These are phyloP conservation scores for Jaapia argillacea DNA, from an alignment of 768 basidiomycete species.

Conservation along the genomic window DNA sequence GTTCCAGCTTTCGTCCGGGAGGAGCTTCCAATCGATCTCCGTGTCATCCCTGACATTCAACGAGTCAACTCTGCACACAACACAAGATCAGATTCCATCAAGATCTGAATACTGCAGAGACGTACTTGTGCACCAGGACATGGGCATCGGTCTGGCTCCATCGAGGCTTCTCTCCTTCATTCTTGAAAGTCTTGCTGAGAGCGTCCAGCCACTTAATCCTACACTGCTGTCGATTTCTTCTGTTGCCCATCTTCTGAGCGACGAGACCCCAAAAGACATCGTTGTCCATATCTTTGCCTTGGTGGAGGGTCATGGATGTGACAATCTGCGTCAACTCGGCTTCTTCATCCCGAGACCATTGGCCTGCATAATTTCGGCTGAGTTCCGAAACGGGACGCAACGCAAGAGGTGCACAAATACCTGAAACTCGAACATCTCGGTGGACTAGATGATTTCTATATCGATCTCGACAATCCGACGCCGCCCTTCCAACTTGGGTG, in stretches of 20 bases:
- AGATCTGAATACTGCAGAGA: constrained; percentile 1
- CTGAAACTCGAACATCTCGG: constrained; percentile 50
- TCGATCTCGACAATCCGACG: constrained; percentile 76
- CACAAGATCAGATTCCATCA: constrained; percentile 5
- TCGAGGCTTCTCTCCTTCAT: constrained; percentile 56
- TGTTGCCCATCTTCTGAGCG: constrained; percentile 67
- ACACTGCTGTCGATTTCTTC: constrained; percentile 73
- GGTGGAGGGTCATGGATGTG: constrained; percentile 58
- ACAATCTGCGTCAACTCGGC: constrained; percentile 66
- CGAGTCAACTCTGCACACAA: constrained; percentile 50
- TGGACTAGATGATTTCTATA: constrained; percentile 77
- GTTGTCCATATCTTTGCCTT: constrained; percentile 64
- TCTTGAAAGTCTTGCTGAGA: constrained; percentile 62
- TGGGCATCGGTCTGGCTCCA: constrained; percentile 73
- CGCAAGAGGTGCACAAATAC: constrained; percentile 21
- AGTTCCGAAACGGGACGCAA: background rate
- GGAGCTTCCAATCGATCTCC: constrained; percentile 77
- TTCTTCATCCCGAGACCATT: constrained; percentile 78
- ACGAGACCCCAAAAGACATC: constrained; percentile 82
- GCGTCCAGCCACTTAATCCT: constrained; percentile 86
- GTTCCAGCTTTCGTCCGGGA: constrained; percentile 71
- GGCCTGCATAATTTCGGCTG: constrained; percentile 26
- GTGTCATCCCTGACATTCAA: constrained; percentile 69
- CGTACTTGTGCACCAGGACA: constrained; percentile 74
- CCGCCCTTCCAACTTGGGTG: constrained; percentile 58